Base-by-base conservation (phyloP, 306 rosid genomes). In the Medicago lupulina region DNA sequence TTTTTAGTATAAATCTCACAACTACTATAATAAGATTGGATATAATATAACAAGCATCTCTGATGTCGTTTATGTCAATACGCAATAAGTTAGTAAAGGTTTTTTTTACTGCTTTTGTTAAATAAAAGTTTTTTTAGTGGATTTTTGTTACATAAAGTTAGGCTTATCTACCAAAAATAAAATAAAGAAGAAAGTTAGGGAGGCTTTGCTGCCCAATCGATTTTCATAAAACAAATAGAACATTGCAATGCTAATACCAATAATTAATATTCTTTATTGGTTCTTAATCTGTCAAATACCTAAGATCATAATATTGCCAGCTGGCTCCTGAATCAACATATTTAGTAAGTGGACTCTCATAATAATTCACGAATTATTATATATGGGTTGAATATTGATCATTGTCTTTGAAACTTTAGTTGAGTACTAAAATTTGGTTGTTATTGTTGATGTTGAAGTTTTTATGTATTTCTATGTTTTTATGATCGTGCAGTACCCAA, bases 231-330 rank as follows among this genome's bases (percentile, higher is more conserved):
- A 55, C 55, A 23, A 74, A 53, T 40, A 19, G 21, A 57, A 72
- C n/a, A 49, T n/a, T 69, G 62, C 19, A 31, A 16, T 69, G 44
- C 7, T 61, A 61, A 49, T 71, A 6, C 54, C 76, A 70, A 71
- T 71, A 62, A 71, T 79, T 73, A 66, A 28, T 55, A 58, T 71
- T 28, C 62, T 51, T 23, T 13, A 53, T 31, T 64, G 78, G 34
- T 40, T 64, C 61, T 72, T 73, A 14, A 36, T 80, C 70, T 79
- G 61, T 66, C 75, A 53, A 43, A 28, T 57, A 79, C 78, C 78
- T 54, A 54, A 21, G 69, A 19, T 55, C 70, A 57, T 55, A 19
- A n/a, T 9, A 74, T 46, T 74, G 83, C 70, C 79, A 80, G 39
- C 71, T 80, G 65, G 36, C 70, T 73, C 63, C 54, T 31, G 10